These are phyloP conservation scores for Colletotrichum ledebouriae DNA, from an alignment of 2,329 filamentous ascomycete genomes.

Conservation along the genomic window DNA sequence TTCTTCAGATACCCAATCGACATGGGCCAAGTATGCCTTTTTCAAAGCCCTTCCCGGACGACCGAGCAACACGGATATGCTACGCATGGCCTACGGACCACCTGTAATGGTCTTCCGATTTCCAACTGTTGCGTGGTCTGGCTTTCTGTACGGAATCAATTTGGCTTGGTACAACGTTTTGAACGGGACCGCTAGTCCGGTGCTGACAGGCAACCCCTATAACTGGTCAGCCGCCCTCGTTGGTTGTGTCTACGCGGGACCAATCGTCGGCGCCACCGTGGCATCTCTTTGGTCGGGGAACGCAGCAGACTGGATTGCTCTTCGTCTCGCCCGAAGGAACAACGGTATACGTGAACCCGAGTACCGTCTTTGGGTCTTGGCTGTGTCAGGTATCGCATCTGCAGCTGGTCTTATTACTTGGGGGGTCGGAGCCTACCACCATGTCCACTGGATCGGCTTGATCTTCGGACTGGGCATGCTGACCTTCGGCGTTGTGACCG, in stretches of 20 bases:
- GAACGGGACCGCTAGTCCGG: background rate
- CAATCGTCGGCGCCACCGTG: background rate
- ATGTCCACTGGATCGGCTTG: background rate
- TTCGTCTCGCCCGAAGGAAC: background rate
- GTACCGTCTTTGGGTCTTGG: background rate
- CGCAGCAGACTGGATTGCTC: background rate
- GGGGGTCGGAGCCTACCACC: background rate
- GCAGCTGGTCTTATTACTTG: background rate
- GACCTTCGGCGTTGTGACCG: background rate
- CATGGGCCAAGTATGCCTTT: too few species aligned
- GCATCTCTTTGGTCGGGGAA: background rate
- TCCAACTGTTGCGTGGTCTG: background rate
- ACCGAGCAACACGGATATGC: background rate
- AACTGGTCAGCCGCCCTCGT: background rate
- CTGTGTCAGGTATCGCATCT: rapidly evolving
- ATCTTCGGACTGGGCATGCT: background rate
- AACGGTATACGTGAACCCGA: slow-evolving; percentile 2
- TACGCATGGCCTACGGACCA: too few species aligned
- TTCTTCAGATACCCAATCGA: too few species aligned
- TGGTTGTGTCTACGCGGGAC: background rate
- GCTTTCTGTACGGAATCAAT: background rate
- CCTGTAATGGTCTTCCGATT: background rate
- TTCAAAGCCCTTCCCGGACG: background rate
- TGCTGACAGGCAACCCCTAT: background rate
- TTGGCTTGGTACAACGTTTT: background rate